A percentile compares a stretch with the other conserved stretches of the same genome.
Conservation (phyloP, 2,329 filamentous ascomycete species). For the Ceratocystis alfenasii region DNA sequence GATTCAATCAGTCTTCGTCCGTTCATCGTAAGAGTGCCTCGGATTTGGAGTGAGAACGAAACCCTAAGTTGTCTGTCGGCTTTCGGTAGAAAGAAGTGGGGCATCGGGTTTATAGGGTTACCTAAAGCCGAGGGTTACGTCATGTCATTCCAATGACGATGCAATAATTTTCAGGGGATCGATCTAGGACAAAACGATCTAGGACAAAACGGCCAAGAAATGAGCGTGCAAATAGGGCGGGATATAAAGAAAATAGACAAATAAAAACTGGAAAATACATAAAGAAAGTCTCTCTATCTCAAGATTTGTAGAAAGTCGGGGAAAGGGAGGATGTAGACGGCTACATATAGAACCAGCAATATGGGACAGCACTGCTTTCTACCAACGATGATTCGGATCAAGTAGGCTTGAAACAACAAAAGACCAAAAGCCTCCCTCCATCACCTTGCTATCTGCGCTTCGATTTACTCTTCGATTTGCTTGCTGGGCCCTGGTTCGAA, state of each 20-base stretch:
- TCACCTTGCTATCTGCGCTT: conserved; percentile 34
- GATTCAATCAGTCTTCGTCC: neutral
- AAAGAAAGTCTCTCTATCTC: neutral
- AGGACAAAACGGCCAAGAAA: neutral
- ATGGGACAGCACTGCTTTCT: too few species aligned
- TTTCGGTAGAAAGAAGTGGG: neutral
- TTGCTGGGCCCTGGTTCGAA: conserved; percentile 34
- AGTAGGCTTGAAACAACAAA: conserved; percentile 12
- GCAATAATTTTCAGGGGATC: neutral
- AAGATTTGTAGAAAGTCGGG: neutral
- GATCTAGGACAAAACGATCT: neutral
- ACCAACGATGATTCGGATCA: too few species aligned
- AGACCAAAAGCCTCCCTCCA: neutral
- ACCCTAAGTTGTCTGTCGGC: neutral
- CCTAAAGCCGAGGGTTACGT: neutral
- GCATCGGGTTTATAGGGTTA: neutral
- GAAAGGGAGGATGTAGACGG: neutral
- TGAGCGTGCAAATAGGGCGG: neutral
- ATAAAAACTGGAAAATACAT: neutral
- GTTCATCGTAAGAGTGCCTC: neutral
- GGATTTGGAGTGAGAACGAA: neutral
- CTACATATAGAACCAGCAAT: neutral
- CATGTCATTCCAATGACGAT: neutral
- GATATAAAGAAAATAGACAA: neutral
- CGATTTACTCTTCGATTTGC: conserved; percentile 41